phyloP scores from a whole-genome alignment of 2,329 filamentous ascomycete species.

The Coccinonectria pachysandricola region DNA sequence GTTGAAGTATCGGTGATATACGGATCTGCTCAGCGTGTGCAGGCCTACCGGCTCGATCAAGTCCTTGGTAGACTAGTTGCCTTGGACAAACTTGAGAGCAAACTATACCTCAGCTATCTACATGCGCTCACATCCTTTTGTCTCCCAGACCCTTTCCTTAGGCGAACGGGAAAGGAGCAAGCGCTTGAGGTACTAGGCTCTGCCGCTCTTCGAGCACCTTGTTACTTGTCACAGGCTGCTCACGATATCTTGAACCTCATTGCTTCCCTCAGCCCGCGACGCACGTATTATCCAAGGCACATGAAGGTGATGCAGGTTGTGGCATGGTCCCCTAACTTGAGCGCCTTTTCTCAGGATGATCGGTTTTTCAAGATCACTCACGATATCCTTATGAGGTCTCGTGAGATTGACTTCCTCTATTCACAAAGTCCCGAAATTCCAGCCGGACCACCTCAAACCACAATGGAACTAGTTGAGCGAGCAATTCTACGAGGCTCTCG shows the following conservation, averaged over 20 bases:
- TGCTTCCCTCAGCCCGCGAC: conserved; percentile 13
- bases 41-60: conserved; percentile 38
- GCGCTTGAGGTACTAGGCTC: conserved; percentile 38
- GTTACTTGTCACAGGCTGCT: neutral
- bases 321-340: conserved; percentile 29
- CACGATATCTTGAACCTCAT: neutral
- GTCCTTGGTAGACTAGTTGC: conserved; percentile 39
- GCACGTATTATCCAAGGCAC: conserved; percentile 34
- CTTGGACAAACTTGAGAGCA: conserved; percentile 39
- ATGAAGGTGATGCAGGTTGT: conserved; percentile 35
- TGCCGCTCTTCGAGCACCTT: conserved; percentile 31
- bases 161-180: conserved; percentile 43
- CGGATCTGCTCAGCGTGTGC: conserved; percentile 12
- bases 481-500: conserved; percentile 7
- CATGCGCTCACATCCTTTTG: conserved; percentile 45
- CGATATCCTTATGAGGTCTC: neutral
- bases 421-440: neutral
- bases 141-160: conserved; percentile 37
- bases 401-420: conserved; percentile 8
- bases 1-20: conserved; percentile 26
- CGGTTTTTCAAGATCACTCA: conserved; percentile 21
- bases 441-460: fast-evolving
- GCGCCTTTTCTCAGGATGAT: conserved; percentile 34
- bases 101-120: conserved; percentile 39
- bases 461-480: conserved; percentile 5